Evolutionary conservation across 371 early-diverging fungal species (phyloP), one percentile per base, ranked within the genome.

Genomic region (Mucor piriformis): DNA sequence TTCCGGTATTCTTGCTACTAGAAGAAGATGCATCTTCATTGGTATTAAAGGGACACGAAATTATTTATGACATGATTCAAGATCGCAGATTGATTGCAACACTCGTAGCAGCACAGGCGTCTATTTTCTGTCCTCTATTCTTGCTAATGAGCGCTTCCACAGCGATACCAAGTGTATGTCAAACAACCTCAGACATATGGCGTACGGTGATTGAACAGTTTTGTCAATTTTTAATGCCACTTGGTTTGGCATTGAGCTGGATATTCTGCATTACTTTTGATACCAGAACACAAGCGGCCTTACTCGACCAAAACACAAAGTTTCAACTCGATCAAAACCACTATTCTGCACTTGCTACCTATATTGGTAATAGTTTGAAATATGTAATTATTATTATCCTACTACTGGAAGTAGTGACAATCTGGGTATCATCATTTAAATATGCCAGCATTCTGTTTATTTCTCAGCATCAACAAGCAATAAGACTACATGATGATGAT

Each of bases 211-310:
- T 55, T 49, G 67, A 67, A 35, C 44, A 40, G 3, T 18, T 59
- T 2, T 76, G 73, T 40, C 70, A 72, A 37, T 64, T 74, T 4
- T 21, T 79, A 6, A 74, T 79, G 72, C 76, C 80, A 0, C 37
- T 70, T 15, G 80, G 74, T 11, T 33, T 80, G n/a, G 73, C 72
- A 3, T n/a, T 74, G 10, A 74, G 80, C 38, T 76, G 80, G 77
- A 35, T 66, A 6, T 73, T 76, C 44, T 74, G 80, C 24, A 69
- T 73, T 20, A 32, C 64, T 0, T 76, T 76, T 53, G 76, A 76
- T 37, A 56, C 50, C 10, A 64, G 67, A 27, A 59, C 55, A 20
- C 32, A 53, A 2, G 15, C 20, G 4, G 50, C 50, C 5, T 27
- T 54, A 16, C 3, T 13, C 3, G 34, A 23, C 18, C 50, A 55